Evolutionary conservation across 2,329 filamentous ascomycete genomes (phyloP).

Genomic region (Penicillium vulpinum): DNA sequence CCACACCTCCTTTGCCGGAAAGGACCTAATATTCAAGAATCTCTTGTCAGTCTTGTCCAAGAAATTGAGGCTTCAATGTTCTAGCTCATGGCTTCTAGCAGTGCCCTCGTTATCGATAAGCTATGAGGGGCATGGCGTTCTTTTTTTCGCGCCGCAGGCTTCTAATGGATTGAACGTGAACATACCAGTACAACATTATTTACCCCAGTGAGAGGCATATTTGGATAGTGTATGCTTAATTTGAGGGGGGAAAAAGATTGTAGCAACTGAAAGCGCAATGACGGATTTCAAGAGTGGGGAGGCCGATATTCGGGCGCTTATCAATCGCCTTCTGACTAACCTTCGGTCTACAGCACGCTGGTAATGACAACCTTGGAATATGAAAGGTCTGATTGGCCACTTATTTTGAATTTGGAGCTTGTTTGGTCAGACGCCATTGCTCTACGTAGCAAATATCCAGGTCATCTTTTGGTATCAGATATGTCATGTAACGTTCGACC

Average conservation of each 20-base stretch:
- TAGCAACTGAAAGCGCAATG: slow-evolving; percentile 1
- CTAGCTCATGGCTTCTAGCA: background rate
- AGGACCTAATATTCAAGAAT: slow-evolving; percentile 57
- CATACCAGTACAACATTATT: slow-evolving; percentile 47
- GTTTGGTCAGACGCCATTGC: background rate
- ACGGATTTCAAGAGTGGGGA: slow-evolving; percentile 16
- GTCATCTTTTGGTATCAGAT: slow-evolving; percentile 1
- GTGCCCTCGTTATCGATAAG: slow-evolving; percentile 44
- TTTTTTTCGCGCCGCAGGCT: slow-evolving; percentile 3
- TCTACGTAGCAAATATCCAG: slow-evolving; percentile 5
- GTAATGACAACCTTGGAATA: background rate
- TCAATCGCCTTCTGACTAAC: slow-evolving; percentile 28
- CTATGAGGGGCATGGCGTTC: slow-evolving; percentile 21
- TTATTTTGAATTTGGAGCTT: background rate
- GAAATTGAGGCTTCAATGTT: background rate
- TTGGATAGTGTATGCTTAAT: slow-evolving; percentile 1
- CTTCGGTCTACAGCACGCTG: background rate
- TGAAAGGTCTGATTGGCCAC: background rate
- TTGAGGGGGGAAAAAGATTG: background rate
- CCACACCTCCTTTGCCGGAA: slow-evolving; percentile 96
- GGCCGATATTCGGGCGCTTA: slow-evolving; percentile 27
- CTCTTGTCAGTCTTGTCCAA: background rate
- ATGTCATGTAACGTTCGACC: slow-evolving; percentile 5
- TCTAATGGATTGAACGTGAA: background rate
- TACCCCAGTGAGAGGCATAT: slow-evolving; percentile 45